phyloP scores from a whole-genome alignment of 2,329 filamentous ascomycete species.

The Cercospora canescens region DNA sequence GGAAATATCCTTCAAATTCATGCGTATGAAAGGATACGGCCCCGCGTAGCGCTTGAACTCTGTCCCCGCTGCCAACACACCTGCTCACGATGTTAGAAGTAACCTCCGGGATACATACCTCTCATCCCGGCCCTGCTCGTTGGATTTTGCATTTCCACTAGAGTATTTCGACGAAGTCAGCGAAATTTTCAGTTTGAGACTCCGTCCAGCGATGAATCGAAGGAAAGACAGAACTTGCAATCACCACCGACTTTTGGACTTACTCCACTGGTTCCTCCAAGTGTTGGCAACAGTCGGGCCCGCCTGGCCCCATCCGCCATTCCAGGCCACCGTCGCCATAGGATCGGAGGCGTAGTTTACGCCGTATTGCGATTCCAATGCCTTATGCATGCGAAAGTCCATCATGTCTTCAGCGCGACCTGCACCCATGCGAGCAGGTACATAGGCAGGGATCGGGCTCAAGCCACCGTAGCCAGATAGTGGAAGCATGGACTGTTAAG shows the following conservation, averaged over 20 bases:
- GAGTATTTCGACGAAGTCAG: neutral
- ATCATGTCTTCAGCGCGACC: neutral
- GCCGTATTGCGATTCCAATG: neutral
- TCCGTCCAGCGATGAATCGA: neutral
- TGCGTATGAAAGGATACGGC: neutral
- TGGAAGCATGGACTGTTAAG: neutral
- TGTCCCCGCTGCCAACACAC: neutral
- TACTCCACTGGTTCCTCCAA: constrained; percentile 1
- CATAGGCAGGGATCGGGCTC: neutral
- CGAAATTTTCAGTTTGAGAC: neutral
- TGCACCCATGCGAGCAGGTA: neutral
- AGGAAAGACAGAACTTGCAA: neutral
- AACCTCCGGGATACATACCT: constrained; percentile 9
- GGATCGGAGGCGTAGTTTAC: neutral
- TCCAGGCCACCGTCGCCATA: neutral
- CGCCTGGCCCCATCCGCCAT: constrained; percentile 4
- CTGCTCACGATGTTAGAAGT: constrained; percentile 1
- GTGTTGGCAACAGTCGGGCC: neutral
- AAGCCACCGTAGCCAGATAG: neutral
- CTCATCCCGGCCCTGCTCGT: constrained; percentile 1
- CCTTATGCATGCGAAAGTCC: constrained; percentile 6
- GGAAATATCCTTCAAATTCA: neutral
- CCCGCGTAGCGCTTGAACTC: neutral
- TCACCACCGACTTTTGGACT: neutral
- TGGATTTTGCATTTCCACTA: constrained; percentile 8